Base-by-base conservation (phyloP, 805 yeast species). In the Alloascoidea africana region DNA sequence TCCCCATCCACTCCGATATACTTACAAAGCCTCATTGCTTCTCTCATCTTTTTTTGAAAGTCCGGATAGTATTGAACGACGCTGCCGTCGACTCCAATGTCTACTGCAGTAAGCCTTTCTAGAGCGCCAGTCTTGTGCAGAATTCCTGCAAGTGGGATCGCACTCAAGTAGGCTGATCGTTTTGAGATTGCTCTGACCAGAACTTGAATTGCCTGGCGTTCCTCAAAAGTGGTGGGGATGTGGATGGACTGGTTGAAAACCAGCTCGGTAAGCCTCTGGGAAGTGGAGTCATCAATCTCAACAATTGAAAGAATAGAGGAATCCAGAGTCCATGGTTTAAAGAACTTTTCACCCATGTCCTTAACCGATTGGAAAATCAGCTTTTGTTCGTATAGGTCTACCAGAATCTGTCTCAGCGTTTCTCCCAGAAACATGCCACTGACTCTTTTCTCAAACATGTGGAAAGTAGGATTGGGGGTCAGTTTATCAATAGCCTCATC, bases 351-450 rank as follows among this genome's bases (percentile, higher is more conserved):
- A 14, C 43, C 36, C 17, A 34, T 34, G 36, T 23, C 30, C 8
- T 23, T n/a, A 23, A 23, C 30, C 8, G 8, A 8, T 23, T 23
- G 30, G 49, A 87, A 74, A 6, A 89, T 53, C 27, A 73, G 61
- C 4, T 72, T 72, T 44, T 67, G 58, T 5, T 65, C 54, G 52
- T 75, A 73, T 41, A 66, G 46, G 43, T 86, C 94, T 37, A 77
- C 63, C 36, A 89, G 56, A 11, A 76, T 65, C 38, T 75, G 75
- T 53, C 98, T 70, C 42, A 86, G 64, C 35, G 91, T 65, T 57
- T 89, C 98, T 42, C 98, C 97, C 48, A 87, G 59, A 50, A 80
- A 87, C 93, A 86, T 80, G 39, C 96, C 96, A 45, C 84, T 71
- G 38, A 87, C 81, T 52, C 96, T 73, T 55, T 87, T 87, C 58